Base-by-base conservation (phyloP, 331 rosid species). In the Malus hybrid region DNA sequence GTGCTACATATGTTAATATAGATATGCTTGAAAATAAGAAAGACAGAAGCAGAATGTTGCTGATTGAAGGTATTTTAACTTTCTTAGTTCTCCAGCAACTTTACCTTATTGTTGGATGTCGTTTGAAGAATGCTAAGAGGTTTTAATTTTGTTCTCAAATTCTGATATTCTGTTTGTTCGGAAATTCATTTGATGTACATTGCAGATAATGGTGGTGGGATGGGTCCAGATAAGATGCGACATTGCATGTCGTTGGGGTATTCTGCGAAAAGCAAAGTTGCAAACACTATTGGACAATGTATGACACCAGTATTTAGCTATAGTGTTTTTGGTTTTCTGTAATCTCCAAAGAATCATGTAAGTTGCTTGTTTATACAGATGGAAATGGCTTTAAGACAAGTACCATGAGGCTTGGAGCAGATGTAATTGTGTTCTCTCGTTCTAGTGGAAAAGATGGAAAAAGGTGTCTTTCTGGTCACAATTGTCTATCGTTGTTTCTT, bases 381-480 rank as follows among this genome's bases (percentile, higher is more conserved):
- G 99, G 99, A 84, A 95, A 95, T 90, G 99, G 99, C 27, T 95
- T 95, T 78, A 95, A 95, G 81, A 95, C 97, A 24, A 92, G 99
- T 84, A 95, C 97, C 57, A 92, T 95, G 99, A 86, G 99, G 76
- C 97, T 95, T 56, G 99, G 99, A 74, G 99, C 97, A 75, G 99
- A 95, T 75, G 99, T 90, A 28, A 90, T 95, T 56, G 97, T 95
- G 72, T 95, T 92, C 87, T 90, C 99, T 55, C 92, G 97, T 29
- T 88, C 83, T 73, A 31, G 48, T 44, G 93, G 97, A 76, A 85
- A 79, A 70, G 82, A 85, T 61, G 91, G 90, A 54, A 85, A 83
- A 78, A 88, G 97, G 99, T 92, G 64, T 67, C 62, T 69, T 74
- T 65, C 57, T 36, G 52, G 34, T 79, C 73, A n/a, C 65, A 65